Evolutionary conservation across 2,329 filamentous ascomycete genomes (phyloP).

Genomic region (Didymella lethalis): DNA sequence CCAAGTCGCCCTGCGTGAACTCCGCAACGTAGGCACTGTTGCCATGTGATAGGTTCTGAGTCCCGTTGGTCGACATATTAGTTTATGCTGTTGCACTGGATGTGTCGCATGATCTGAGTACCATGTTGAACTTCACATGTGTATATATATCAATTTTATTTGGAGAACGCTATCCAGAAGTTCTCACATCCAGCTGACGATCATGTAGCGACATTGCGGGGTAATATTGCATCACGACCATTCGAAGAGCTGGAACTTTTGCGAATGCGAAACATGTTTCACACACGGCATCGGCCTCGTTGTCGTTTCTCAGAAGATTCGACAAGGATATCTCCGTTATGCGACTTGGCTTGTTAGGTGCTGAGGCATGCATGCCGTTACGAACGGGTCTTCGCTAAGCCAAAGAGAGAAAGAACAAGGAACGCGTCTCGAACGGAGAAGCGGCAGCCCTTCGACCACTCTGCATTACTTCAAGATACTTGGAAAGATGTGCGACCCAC

Average conservation of each 20-base stretch:
- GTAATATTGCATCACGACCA: constrained; percentile 24
- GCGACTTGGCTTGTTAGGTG: not conserved
- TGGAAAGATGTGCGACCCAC: not conserved
- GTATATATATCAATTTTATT: constrained; percentile 3
- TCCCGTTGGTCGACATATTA: constrained; percentile 56
- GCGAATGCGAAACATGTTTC: not conserved
- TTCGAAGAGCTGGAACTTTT: not conserved
- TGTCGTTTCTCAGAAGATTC: not conserved
- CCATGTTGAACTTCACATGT: not conserved
- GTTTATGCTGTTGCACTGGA: not conserved
- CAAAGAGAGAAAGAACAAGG: not conserved
- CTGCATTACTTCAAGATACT: not conserved
- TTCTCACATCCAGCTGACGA: constrained; percentile 1
- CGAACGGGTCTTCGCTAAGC: not conserved
- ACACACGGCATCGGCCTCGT: not conserved
- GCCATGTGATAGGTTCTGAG: constrained; percentile 63
- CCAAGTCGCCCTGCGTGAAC: constrained; percentile 72
- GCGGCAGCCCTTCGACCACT: not conserved
- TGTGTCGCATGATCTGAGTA: constrained; percentile 5
- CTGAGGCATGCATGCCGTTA: not conserved
- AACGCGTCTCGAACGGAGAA: not conserved
- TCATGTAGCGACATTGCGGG: constrained; percentile 28
- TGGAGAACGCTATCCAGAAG: not conserved
- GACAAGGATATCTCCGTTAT: not conserved
- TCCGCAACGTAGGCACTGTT: constrained; percentile 65